phyloP scores from a whole-genome alignment of 768 basidiomycete species.

The Mycena kentingensis region DNA sequence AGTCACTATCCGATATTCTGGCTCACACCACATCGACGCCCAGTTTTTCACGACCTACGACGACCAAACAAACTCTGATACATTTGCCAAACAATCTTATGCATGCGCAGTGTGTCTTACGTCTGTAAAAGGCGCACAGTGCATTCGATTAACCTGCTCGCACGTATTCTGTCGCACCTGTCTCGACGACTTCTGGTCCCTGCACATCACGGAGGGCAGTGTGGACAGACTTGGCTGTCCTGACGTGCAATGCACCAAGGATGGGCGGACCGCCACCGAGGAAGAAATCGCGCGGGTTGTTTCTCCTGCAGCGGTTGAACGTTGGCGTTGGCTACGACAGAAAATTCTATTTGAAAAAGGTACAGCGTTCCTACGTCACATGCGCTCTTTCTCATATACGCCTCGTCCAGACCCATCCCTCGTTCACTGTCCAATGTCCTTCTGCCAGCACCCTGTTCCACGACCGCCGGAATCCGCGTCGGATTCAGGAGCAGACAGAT shows the following conservation, averaged over 20 bases:
- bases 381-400: neutral
- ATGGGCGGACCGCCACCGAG: conserved; percentile 56
- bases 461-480: conserved; percentile 52
- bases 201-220: conserved; percentile 81
- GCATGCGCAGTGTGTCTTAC: conserved; percentile 77
- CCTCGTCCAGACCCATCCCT: conserved; percentile 65
- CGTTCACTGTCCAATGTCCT: conserved; percentile 76
- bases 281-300: conserved; percentile 76
- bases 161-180: conserved; percentile 88
- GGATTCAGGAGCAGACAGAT: conserved; percentile 69
- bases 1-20: conserved; percentile 46
- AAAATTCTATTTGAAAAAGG: conserved; percentile 76
- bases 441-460: conserved; percentile 80
- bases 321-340: conserved; percentile 80
- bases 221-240: conserved; percentile 79
- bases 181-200: conserved; percentile 77
- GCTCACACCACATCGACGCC: conserved; percentile 54
- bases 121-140: conserved; percentile 72
- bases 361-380: conserved; percentile 28
- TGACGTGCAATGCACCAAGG: conserved; percentile 76
- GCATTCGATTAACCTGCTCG: conserved; percentile 66
- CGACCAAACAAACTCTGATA: conserved; percentile 42
- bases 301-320: conserved; percentile 58
- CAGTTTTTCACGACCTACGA: conserved; percentile 54
- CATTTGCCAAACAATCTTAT: conserved; percentile 68